Percentiles rank a stretch among this genome's conserved stretches.
These are phyloP conservation scores for Gnaphalium uliginosum DNA, from an alignment of 129 eudicot genomes.

Conservation along the genomic window DNA sequence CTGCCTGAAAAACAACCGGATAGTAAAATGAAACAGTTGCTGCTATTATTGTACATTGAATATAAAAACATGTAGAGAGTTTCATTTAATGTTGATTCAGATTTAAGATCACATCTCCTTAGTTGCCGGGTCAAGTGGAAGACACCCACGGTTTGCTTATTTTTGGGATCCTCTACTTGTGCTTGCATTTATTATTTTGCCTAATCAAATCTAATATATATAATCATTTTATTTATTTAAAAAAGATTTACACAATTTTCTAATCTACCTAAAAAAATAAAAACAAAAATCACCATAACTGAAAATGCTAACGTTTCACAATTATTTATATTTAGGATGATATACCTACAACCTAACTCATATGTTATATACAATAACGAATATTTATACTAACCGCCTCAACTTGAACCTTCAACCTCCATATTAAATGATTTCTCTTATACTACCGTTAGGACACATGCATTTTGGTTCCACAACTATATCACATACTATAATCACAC, in stretches of 20 bases:
- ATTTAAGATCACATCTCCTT: slow-evolving; percentile 42
- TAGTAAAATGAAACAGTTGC: neutral
- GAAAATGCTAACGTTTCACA: neutral
- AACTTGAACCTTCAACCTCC: too few relatives aligned
- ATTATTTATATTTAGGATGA: too few relatives aligned
- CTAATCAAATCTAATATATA: neutral
- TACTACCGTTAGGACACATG: too few relatives aligned
- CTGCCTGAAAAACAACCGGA: too few relatives aligned
- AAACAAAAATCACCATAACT: neutral
- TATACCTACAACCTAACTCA: too few relatives aligned
- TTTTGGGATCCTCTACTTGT: slow-evolving; percentile 34
- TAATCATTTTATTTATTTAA: neutral
- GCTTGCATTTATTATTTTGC: slow-evolving; percentile 9
- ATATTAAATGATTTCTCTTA: too few relatives aligned
- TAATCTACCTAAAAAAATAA: neutral
- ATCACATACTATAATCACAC: too few relatives aligned
- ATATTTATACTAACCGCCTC: too few relatives aligned
- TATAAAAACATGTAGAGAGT: neutral
- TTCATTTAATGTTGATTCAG: slow-evolving; percentile 26
- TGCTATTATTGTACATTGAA: neutral
- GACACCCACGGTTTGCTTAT: slow-evolving; percentile 35
- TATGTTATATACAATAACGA: too few relatives aligned
- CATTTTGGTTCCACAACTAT: too few relatives aligned
- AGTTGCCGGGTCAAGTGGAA: slow-evolving; percentile 43
- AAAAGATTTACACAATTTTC: neutral